Evolutionary conservation across 2,329 filamentous ascomycete genomes (phyloP).

Genomic region (Penicillium sp.): DNA sequence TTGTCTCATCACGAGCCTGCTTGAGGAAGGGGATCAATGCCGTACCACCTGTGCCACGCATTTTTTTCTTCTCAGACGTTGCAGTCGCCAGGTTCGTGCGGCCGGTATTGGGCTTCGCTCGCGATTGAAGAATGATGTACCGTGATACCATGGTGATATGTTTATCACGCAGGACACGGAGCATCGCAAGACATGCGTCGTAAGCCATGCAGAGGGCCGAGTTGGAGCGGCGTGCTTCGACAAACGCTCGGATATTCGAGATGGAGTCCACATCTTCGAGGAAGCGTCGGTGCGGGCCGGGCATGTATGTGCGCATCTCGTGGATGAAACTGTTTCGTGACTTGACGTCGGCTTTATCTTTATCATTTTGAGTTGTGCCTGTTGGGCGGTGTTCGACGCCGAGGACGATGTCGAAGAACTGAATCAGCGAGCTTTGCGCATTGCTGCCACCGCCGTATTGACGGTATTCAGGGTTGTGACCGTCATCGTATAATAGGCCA

Average conservation of each 20-base stretch:
- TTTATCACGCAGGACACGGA: slow-evolving; percentile 80
- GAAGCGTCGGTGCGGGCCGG: slow-evolving; percentile 86
- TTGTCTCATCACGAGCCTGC: slow-evolving; percentile 93
- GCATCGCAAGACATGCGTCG: slow-evolving; percentile 82
- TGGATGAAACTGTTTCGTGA: slow-evolving; percentile 85
- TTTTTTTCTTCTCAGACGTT: slow-evolving; percentile 54
- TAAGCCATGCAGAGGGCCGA: slow-evolving; percentile 74
- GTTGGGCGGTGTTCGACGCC: slow-evolving; percentile 90
- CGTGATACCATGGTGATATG: slow-evolving; percentile 95
- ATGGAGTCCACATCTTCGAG: slow-evolving; percentile 75
- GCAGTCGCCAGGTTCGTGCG: slow-evolving; percentile 58
- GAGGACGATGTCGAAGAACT: slow-evolving; percentile 93
- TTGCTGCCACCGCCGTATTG: slow-evolving; percentile 95
- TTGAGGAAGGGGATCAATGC: slow-evolving; percentile 94
- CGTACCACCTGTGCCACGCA: slow-evolving; percentile 90
- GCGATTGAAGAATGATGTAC: slow-evolving; percentile 89
- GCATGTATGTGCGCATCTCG: slow-evolving; percentile 98
- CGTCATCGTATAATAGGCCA: slow-evolving; percentile 85
- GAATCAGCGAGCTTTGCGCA: slow-evolving; percentile 92
- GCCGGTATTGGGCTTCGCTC: slow-evolving; percentile 64
- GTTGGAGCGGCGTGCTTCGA: slow-evolving; percentile 64
- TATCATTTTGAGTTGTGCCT: slow-evolving; percentile 58
- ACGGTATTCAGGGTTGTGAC: slow-evolving; percentile 69
- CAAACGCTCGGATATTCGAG: slow-evolving; percentile 84
- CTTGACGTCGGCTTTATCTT: slow-evolving; percentile 42